phyloP scores from a whole-genome alignment of 2,329 filamentous ascomycete species.

The Colletotrichum magnum region DNA sequence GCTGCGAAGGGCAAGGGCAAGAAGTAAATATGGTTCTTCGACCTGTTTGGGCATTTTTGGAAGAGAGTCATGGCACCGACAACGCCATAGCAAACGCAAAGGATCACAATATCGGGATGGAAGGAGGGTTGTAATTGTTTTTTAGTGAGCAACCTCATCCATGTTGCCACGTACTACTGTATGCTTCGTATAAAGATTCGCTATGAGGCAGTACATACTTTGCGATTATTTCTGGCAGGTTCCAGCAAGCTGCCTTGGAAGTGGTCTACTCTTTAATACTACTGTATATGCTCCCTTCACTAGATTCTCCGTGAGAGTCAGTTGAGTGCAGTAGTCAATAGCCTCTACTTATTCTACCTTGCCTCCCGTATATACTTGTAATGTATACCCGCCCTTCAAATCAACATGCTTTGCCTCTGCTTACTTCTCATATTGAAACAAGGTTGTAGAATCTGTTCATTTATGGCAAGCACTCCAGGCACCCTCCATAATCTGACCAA shows the following conservation, averaged over 20 bases:
- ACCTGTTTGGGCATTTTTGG: neutral
- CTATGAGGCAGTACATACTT: neutral
- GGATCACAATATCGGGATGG: neutral
- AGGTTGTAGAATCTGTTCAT: no score
- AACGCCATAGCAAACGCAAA: neutral
- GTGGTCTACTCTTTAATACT: no score
- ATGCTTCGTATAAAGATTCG: neutral
- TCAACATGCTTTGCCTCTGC: no score
- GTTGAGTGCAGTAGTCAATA: no score
- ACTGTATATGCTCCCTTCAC: no score
- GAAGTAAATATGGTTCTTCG: conserved; percentile 43
- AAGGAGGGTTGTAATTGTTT: neutral
- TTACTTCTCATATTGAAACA: no score
- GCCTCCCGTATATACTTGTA: no score
- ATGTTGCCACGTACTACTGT: neutral
- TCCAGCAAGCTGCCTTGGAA: neutral
- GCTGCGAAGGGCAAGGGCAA: conserved; percentile 65
- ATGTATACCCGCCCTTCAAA: no score
- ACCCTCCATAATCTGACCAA: no score
- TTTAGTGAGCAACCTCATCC: neutral
- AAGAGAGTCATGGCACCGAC: neutral
- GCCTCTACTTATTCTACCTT: no score
- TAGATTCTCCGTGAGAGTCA: no score
- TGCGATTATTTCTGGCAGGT: neutral
- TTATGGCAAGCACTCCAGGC: no score